These are phyloP conservation scores for Xylariaceae sp. DNA, from an alignment of 2,329 filamentous ascomycete species.

Conservation along the genomic window DNA sequence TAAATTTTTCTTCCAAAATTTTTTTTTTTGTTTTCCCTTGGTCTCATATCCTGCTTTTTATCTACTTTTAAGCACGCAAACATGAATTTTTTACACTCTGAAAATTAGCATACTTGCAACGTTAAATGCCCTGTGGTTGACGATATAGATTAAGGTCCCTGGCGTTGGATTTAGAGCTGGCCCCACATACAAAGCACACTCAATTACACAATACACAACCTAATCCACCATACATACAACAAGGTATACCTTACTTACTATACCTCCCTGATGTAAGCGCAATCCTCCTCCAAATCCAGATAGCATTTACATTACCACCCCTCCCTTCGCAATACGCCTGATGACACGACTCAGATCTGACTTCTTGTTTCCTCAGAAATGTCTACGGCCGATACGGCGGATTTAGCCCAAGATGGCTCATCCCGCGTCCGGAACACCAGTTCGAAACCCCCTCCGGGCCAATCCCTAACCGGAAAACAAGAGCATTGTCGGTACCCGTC, in stretches of 20 bases:
- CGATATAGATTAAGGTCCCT: slow-evolving; percentile 4
- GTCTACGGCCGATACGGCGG: slow-evolving; percentile 22
- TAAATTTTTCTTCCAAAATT: slow-evolving; percentile 4
- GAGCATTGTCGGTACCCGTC: slow-evolving; percentile 76
- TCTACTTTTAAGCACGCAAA: neutral
- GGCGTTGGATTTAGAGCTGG: slow-evolving; percentile 5
- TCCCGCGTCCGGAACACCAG: slow-evolving; percentile 14
- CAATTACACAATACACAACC: slow-evolving; percentile 9
- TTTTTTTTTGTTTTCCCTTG: neutral
- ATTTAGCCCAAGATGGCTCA: slow-evolving; percentile 28
- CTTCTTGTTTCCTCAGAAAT: slow-evolving; percentile 20
- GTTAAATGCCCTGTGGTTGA: slow-evolving; percentile 15
- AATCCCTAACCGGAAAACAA: slow-evolving; percentile 85
- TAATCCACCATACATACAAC: slow-evolving; percentile 1
- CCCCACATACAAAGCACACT: slow-evolving; percentile 14
- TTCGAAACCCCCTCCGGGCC: slow-evolving; percentile 43
- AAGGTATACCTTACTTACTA: neutral
- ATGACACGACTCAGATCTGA: neutral
- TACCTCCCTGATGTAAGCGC: slow-evolving; percentile 1
- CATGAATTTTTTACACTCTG: slow-evolving; percentile 1
- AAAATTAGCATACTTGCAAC: neutral
- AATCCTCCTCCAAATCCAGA: neutral
- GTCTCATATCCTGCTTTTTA: slow-evolving; percentile 8
- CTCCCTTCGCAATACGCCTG: neutral
- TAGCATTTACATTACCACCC: neutral